Percentiles rank a stretch among this genome's conserved stretches.
phyloP scores from a whole-genome alignment of 1,284 basidiomycete genomes.

The Cutaneotrichosporon arboriforme region DNA sequence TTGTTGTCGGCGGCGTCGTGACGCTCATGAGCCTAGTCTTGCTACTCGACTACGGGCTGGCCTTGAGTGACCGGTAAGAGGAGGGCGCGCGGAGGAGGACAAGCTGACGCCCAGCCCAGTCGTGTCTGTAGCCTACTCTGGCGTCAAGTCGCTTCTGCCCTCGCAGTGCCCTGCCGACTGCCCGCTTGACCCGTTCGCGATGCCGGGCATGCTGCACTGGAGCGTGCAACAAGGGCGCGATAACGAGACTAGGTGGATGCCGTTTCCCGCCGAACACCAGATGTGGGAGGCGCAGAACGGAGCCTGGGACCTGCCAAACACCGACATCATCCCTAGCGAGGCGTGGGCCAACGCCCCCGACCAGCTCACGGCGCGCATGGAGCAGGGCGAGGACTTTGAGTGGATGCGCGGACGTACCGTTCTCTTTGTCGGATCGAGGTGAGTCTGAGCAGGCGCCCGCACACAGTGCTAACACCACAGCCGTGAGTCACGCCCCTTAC shows the following conservation, averaged over 20 bases:
- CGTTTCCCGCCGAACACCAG: slow-evolving; percentile 9
- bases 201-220: slow-evolving; percentile 26
- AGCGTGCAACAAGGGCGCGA: background rate
- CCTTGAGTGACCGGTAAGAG: too few relatives aligned
- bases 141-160: background rate
- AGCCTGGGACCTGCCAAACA: slow-evolving; percentile 10
- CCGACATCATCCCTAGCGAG: slow-evolving; percentile 6
- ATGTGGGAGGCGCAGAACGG: slow-evolving; percentile 1
- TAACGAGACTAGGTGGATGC: slow-evolving; percentile 24
- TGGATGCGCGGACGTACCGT: slow-evolving; percentile 16
- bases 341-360: slow-evolving; percentile 9
- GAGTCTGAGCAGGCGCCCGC: background rate
- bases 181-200: slow-evolving; percentile 17
- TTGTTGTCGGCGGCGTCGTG: too few relatives aligned
- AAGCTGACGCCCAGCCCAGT: too few relatives aligned
- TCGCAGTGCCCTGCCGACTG: slow-evolving; percentile 1
- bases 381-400: slow-evolving; percentile 13
- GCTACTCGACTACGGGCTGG: too few relatives aligned
- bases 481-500: too few relatives aligned
- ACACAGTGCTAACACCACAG: too few relatives aligned
- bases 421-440: slow-evolving; percentile 17
- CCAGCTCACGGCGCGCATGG: slow-evolving; percentile 12
- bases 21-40: too few relatives aligned
- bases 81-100: too few relatives aligned
- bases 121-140: too few relatives aligned